Base-by-base conservation (phyloP, 352 stramenopile species). In the Phytophthora multivora region DNA sequence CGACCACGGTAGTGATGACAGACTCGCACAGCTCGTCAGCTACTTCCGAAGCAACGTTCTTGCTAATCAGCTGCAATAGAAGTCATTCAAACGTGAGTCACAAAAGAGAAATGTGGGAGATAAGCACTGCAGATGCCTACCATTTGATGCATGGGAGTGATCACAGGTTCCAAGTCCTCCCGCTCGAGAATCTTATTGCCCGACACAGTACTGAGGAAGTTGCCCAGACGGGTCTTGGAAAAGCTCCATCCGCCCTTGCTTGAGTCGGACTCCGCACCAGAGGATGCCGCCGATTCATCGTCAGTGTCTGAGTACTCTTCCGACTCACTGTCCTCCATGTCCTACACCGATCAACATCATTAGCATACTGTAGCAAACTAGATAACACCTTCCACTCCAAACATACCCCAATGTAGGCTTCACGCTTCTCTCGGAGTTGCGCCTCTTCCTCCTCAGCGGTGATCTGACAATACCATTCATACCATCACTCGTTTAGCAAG, bases 31-130 rank as follows among this genome's bases (percentile, higher is more conserved):
- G 86, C 41, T 98, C 91, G 23, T 97, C 72, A 2, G 96, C 94
- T 31, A 99, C 96, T 63, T 99, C 96, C 5, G 85, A 82, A 10
- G 97, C 97, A 3, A 99, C 97, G 73, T 99, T 99, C 79, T 99
- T 99, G 64, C 81, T 95, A 42, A 98, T 97, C 5, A 99, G 69
- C 71, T 98, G 63, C 31, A 63, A 55, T 42, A 42, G 12, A 73
- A 25, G 25, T 18, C 31, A 39, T 28, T 21, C 18, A 25, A 10
- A 3, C 10, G 31, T 67, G 19, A 59, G 23, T 33, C 9, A 46
- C 23, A 57, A 25, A 5, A 31, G 5, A 16, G 5, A 40, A 33
- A 35, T 31, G 13, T 12, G 33, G 54, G 5, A 25, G 18, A 3
- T 35, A 41, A 11, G 51, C 28, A 1, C 8, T 33, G 10, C 10